Evolutionary conservation across 768 basidiomycete genomes (phyloP), one percentile per base, ranked within the genome.

Genomic region (Macrolepiota fuliginosa): DNA sequence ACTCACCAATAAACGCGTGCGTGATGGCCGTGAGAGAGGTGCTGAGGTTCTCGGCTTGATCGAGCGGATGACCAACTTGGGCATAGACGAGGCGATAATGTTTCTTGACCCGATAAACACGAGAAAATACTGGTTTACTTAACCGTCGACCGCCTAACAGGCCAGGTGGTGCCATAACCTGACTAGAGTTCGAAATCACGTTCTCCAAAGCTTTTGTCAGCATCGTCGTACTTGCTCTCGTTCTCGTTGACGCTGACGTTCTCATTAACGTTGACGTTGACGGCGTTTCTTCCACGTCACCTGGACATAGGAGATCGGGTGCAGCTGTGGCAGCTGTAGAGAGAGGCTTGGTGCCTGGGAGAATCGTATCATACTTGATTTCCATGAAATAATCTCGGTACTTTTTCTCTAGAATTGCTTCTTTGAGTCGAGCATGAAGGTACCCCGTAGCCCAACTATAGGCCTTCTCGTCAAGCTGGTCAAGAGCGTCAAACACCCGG

Each of bases 31-130:
- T 36, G 50, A 55, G n/a, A 10, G 46, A 29, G 24, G 50, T 37
- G 24, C 17, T 35, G 12, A 27, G n/a, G 54, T 76, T 71, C 15
- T 70, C 65, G 5, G 73, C 74, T 54, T 77, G 72, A 63, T 77
- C 29, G 19, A 56, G 54, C 42, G 63, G 40, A 54, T 22, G 15
- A 24, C 61, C 61, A 32, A 49, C 45, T 15, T 54, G n/a, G 6
- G 37, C 17, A 13, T 61, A 54, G 12, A 61, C 37, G 10, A 53
- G 37, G 7, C 25, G 45, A 35, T 61, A 49, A 4, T 54, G 51
- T 12, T 24, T 32, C 15, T 53, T 22, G n/a, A 11, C 40, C 1
- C 2, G 35, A 22, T 42, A 47, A 25, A 15, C 24, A 7, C 45
- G 59, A 40, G 42, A 7, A n/a, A 22, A 12, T 42, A 42, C 6